Base-by-base conservation (phyloP, 2,329 filamentous ascomycete species). In the Trichoderma brevicompactum region DNA sequence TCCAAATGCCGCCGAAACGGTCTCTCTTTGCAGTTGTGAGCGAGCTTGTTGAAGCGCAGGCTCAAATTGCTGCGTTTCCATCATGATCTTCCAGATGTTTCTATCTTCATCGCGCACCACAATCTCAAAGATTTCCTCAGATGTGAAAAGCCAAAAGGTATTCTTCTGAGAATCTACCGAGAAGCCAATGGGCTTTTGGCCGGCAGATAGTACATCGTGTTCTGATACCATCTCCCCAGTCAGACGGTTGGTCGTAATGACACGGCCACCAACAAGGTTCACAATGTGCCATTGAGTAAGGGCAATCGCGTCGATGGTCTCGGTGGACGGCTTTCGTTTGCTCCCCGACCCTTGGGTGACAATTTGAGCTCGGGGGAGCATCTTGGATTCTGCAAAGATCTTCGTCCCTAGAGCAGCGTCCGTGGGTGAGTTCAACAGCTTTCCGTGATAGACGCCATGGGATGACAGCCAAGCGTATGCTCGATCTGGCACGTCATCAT, bases 141-240 rank as follows among this genome's bases (percentile, higher is more conserved):
- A 85, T 0, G 94, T 98, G 74, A 98, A 96, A 2, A 99, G 84
- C 95, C 96, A 99, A 74, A 94, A 97, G 0, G 95, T 99, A 73
- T 94, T 96, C 81, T 97, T 97, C 76, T 95, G 94, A 67, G 91
- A 85, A 76, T 99, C 95, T 8, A 94, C 89, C 58, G 93, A 89
- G 17, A 99, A 85, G 0, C 92, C 93, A n/a, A 99, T 81, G 5
- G 89, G 87, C 71, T 84, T 89, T 71, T 97, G 91, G 0, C 90
- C 91, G 5, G 87, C 85, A 64, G 94, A 90, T 13, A 98, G 82
- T 5, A 99, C 90, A 23, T 89, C 83, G 77, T 98, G 93, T 74
- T 97, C 92, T 71, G 95, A 96, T 1, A 97, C 90, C 54, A 94
- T 83, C 59, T 89, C 87, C 34, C 94, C 92, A 46, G 94, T 95